Evolutionary conservation across 73 alveolate genomes (phyloP).

Genomic region (Halteria grandinella): DNA sequence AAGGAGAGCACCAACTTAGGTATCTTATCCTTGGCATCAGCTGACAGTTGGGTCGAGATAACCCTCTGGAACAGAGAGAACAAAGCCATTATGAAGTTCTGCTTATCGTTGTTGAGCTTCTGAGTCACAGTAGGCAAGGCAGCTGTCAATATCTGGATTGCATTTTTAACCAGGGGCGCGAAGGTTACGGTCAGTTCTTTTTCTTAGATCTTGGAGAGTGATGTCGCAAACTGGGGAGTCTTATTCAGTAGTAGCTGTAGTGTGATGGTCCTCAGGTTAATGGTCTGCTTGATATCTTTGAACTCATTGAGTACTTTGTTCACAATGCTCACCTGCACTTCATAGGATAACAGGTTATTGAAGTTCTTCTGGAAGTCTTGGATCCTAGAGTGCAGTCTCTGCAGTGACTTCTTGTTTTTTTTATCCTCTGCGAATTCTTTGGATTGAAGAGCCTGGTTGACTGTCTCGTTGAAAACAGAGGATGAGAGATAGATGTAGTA

Average conservation of each 20-base stretch:
- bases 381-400: conserved; percentile 3
- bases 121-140: too few relatives aligned
- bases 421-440: conserved; percentile 16
- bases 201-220: conserved; percentile 13
- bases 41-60: background rate
- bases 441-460: background rate
- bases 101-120: too few relatives aligned
- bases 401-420: conserved; percentile 19
- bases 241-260: conserved; percentile 7
- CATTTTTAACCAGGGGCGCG: background rate
- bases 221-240: conserved; percentile 22
- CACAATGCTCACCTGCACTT: conserved; percentile 7
- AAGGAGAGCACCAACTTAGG: background rate
- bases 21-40: background rate
- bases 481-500: conserved; percentile 18
- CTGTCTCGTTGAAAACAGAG: conserved; percentile 2
- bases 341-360: conserved; percentile 9
- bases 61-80: conserved; percentile 13
- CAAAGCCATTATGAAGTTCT: conserved; percentile 13
- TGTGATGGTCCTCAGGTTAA: conserved; percentile 12
- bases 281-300: conserved; percentile 10
- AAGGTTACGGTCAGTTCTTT: background rate
- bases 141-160: background rate
- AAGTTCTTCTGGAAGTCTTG: conserved; percentile 32
- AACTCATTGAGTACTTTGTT: background rate